These are phyloP conservation scores for Pelargonium myrrhifolium DNA, from an alignment of 441 rosid species.

Conservation along the genomic window DNA sequence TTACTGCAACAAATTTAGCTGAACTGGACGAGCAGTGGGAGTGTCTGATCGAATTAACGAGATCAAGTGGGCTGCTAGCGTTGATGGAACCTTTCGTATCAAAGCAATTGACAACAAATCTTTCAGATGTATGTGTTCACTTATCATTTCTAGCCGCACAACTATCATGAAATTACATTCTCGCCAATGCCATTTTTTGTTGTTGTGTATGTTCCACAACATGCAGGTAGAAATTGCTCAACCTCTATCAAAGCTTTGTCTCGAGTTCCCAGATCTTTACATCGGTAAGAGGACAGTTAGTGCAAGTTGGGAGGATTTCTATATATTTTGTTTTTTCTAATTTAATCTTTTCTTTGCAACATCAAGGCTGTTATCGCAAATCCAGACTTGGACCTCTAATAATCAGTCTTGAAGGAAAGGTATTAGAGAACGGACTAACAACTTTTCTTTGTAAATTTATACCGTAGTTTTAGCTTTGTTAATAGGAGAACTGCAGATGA, in stretches of 20 bases:
- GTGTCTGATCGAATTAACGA: conserved; percentile 54
- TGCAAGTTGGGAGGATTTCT: background rate
- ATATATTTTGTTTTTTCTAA: conserved; percentile 16
- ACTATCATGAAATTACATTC: background rate
- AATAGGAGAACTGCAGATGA: too few relatives aligned
- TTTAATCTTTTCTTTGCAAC: conserved; percentile 16
- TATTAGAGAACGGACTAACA: conserved; percentile 19
- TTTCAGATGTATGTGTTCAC: conserved; percentile 8
- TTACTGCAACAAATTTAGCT: conserved; percentile 56
- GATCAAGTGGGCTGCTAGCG: conserved; percentile 37
- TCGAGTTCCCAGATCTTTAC: conserved; percentile 74
- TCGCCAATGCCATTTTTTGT: background rate
- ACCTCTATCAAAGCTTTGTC: conserved; percentile 72
- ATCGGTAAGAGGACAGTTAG: conserved; percentile 41
- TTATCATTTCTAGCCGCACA: background rate
- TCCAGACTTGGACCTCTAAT: conserved; percentile 66
- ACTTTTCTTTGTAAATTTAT: background rate
- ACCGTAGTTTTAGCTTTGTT: background rate
- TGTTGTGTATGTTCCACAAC: background rate
- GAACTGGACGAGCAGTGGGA: conserved; percentile 83
- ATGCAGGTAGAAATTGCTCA: conserved; percentile 78
- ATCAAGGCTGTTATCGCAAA: conserved; percentile 63
- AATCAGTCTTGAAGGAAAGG: conserved; percentile 74
- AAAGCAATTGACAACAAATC: conserved; percentile 43
- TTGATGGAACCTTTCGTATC: conserved; percentile 46